phyloP scores from a whole-genome alignment of 768 basidiomycete species.

The Punctularia strigosozonata region DNA sequence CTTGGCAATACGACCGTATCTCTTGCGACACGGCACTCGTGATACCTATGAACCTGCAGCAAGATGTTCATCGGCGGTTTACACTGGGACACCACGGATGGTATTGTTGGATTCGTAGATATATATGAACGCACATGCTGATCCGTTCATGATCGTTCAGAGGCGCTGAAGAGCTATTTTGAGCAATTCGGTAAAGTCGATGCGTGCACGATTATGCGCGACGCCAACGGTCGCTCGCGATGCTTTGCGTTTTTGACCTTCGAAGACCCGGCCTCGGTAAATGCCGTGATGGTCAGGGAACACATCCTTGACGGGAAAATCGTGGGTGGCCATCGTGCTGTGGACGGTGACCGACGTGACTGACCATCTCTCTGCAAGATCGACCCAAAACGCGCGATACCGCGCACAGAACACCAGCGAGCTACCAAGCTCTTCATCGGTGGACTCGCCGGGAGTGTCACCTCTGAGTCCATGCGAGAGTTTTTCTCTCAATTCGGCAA shows the following conservation, averaged over 20 bases:
- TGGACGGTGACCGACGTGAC: background rate
- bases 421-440: constrained; percentile 96
- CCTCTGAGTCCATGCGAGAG: constrained; percentile 84
- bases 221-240: constrained; percentile 84
- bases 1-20: constrained; percentile 4
- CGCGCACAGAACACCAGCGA: constrained; percentile 86
- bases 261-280: constrained; percentile 84
- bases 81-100: constrained; percentile 99
- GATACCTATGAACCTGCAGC: constrained; percentile 33
- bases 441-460: constrained; percentile 83
- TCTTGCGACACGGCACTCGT: constrained; percentile 3
- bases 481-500: constrained; percentile 93
- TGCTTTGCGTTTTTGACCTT: constrained; percentile 99
- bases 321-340: constrained; percentile 38
- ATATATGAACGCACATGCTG: constrained; percentile 2
- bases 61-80: constrained; percentile 99
- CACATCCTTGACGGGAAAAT: constrained; percentile 96
- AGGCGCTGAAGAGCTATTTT: constrained; percentile 79
- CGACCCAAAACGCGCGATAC: constrained; percentile 98
- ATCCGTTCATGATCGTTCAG: constrained; percentile 29
- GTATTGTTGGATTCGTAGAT: constrained; percentile 35
- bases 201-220: constrained; percentile 98
- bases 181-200: constrained; percentile 94
- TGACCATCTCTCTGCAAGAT: constrained; percentile 44
- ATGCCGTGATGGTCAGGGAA: constrained; percentile 90